Evolutionary conservation across 805 yeast species (phyloP).

Genomic region (Komagataella kurtzmanii): DNA sequence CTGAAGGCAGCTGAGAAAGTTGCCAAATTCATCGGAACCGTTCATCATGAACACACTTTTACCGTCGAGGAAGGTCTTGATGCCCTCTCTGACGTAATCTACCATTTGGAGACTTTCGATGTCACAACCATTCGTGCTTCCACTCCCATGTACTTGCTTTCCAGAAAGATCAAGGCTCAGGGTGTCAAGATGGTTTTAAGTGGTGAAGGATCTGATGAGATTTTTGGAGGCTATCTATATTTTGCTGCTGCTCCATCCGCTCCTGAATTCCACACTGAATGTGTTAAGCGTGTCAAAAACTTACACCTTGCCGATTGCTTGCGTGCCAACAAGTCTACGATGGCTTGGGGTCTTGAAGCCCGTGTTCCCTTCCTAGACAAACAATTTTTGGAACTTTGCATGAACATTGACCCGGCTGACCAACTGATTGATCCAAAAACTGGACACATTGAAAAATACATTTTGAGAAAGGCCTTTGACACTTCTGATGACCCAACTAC

Average conservation of each 20-base stretch:
- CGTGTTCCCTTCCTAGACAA: conserved; percentile 98
- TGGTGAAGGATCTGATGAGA: conserved; percentile 99
- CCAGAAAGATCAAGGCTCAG: conserved; percentile 97
- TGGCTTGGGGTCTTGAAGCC: conserved; percentile 99
- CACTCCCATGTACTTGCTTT: conserved; percentile 94
- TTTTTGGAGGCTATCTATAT: conserved; percentile 96
- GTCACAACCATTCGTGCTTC: conserved; percentile 99
- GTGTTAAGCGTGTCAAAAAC: conserved; percentile 94
- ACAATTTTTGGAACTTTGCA: conserved; percentile 78
- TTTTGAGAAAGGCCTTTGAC: conserved; percentile 95
- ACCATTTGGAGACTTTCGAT: conserved; percentile 94
- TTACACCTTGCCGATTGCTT: conserved; percentile 93
- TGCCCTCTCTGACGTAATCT: conserved; percentile 86
- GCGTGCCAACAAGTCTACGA: conserved; percentile 97
- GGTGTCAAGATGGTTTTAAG: conserved; percentile 99
- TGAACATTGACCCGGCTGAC: conserved; percentile 91
- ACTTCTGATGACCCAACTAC: conserved; percentile 68
- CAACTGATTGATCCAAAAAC: conserved; percentile 64
- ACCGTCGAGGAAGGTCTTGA: conserved; percentile 95
- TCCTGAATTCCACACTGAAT: conserved; percentile 87
- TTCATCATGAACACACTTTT: conserved; percentile 96
- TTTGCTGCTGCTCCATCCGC: conserved; percentile 95
- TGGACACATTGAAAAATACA: conserved; percentile 87
- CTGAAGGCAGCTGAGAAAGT: conserved; percentile 91
- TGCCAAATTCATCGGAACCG: conserved; percentile 90